Evolutionary conservation across 768 basidiomycete genomes (phyloP).

Genomic region (Gautieria morchelliformis): DNA sequence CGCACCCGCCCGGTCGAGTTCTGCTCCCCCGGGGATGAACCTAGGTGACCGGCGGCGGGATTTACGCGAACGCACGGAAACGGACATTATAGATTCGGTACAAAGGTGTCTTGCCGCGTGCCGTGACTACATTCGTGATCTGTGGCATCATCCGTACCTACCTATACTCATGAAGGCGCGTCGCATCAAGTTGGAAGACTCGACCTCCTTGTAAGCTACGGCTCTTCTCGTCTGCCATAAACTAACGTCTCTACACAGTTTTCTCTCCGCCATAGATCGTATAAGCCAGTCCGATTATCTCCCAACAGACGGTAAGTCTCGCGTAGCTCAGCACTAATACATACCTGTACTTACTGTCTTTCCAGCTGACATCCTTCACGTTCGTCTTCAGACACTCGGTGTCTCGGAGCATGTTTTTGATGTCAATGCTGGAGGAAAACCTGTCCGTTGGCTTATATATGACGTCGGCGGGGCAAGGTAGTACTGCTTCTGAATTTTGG

Average conservation of each 20-base stretch:
- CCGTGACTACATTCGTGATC: conserved; percentile 43
- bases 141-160: conserved; percentile 68
- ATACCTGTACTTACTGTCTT: not conserved
- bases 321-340: conserved; percentile 2
- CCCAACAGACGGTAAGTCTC: conserved; percentile 51
- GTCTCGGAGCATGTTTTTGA: conserved; percentile 70
- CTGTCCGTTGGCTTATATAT: conserved; percentile 70
- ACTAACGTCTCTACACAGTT: conserved; percentile 32
- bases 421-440: conserved; percentile 49
- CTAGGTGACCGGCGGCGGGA: not conserved
- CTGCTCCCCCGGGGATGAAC: not conserved
- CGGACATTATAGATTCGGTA: conserved; percentile 41
- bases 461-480: conserved; percentile 75
- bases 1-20: conserved; percentile 15
- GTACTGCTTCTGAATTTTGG: conserved; percentile 12
- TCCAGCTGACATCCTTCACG: conserved; percentile 67
- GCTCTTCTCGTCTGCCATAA: conserved; percentile 4
- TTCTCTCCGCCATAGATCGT: conserved; percentile 54
- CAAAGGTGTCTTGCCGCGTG: conserved; percentile 43
- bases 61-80: conserved; percentile 19
- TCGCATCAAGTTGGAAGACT: conserved; percentile 64
- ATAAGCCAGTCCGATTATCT: conserved; percentile 62
- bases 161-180: conserved; percentile 44
- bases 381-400: conserved; percentile 72
- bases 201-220: conserved; percentile 57